phyloP scores from a whole-genome alignment of 2,329 filamentous ascomycete species.

The Xylariaceae sp. region DNA sequence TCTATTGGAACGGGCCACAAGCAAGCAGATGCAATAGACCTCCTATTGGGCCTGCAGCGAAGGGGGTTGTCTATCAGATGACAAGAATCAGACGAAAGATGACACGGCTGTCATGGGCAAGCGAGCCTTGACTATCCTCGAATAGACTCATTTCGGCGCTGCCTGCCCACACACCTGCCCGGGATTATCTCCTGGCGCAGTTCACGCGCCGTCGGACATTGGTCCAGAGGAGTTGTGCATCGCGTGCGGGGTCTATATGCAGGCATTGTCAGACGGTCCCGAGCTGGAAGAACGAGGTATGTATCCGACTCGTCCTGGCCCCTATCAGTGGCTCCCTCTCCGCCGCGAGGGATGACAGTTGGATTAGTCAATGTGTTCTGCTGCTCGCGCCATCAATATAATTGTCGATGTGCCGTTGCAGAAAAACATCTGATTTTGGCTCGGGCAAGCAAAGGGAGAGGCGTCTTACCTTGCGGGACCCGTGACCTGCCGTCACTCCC shows the following conservation, averaged over 20 bases:
- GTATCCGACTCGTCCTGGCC: neutral
- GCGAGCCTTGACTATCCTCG: slow-evolving; percentile 1
- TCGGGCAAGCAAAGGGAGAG: neutral
- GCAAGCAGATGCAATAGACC: neutral
- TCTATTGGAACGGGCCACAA: neutral
- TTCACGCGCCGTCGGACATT: slow-evolving; percentile 14
- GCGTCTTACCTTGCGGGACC: neutral
- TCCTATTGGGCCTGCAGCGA: neutral
- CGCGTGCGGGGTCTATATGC: slow-evolving; percentile 18
- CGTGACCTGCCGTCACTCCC: neutral
- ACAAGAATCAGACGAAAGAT: slow-evolving; percentile 8
- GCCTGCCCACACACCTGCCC: slow-evolving; percentile 3
- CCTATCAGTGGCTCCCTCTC: neutral
- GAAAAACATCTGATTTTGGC: neutral
- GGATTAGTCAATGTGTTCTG: neutral
- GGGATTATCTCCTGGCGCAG: slow-evolving; percentile 13
- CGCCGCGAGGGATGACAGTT: neutral
- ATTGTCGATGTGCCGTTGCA: neutral
- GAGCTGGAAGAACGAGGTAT: neutral
- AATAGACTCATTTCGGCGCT: neutral
- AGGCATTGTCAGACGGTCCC: slow-evolving; percentile 11
- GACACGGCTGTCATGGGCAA: slow-evolving; percentile 15
- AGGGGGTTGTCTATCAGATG: slow-evolving; percentile 8
- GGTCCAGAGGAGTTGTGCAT: slow-evolving; percentile 3
- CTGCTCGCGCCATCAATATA: neutral